Evolutionary conservation across 768 basidiomycete genomes (phyloP).

Genomic region (Naematelia encephala): DNA sequence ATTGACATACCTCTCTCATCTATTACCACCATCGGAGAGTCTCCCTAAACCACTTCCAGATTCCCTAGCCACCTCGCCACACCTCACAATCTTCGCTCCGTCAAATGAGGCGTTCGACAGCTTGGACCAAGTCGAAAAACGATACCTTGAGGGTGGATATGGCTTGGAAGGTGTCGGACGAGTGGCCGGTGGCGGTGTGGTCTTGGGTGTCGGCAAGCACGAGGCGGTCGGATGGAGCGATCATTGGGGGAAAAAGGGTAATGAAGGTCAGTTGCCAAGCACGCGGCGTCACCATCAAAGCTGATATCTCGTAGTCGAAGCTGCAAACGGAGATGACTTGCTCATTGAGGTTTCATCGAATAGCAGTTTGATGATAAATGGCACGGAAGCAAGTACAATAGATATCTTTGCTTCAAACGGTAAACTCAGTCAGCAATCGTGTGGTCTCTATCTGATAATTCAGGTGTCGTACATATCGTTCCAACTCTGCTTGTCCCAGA

Average conservation of each 20-base stretch:
- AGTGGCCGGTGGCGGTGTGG: conserved; percentile 60
- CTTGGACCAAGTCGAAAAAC: conserved; percentile 72
- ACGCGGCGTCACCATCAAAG: not conserved
- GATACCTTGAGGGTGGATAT: conserved; percentile 85
- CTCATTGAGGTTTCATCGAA: conserved; percentile 54
- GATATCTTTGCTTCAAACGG: conserved; percentile 89
- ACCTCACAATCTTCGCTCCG: conserved; percentile 85
- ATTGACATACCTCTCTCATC: conserved; percentile 69
- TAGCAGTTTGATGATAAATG: conserved; percentile 55
- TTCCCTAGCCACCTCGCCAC: conserved; percentile 54
- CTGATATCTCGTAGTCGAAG: conserved; percentile 12
- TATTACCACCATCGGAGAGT: conserved; percentile 57
- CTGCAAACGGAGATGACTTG: conserved; percentile 26
- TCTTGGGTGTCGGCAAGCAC: conserved; percentile 27
- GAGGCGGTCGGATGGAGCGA: conserved; percentile 51
- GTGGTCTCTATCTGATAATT: not conserved
- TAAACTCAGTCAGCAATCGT: conserved; percentile 13
- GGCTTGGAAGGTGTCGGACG: conserved; percentile 73
- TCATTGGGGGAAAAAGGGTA: conserved; percentile 20
- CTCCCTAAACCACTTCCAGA: conserved; percentile 56
- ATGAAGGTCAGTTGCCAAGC: conserved; percentile 14
- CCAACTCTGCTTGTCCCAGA: conserved; percentile 75
- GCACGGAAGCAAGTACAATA: conserved; percentile 57
- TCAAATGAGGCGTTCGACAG: conserved; percentile 73
- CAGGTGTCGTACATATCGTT: conserved; percentile 80